Percentiles rank a stretch among this genome's conserved stretches.
These are phyloP conservation scores for Termitomyces sp. DNA, from an alignment of 768 basidiomycete species.

Conservation along the genomic window DNA sequence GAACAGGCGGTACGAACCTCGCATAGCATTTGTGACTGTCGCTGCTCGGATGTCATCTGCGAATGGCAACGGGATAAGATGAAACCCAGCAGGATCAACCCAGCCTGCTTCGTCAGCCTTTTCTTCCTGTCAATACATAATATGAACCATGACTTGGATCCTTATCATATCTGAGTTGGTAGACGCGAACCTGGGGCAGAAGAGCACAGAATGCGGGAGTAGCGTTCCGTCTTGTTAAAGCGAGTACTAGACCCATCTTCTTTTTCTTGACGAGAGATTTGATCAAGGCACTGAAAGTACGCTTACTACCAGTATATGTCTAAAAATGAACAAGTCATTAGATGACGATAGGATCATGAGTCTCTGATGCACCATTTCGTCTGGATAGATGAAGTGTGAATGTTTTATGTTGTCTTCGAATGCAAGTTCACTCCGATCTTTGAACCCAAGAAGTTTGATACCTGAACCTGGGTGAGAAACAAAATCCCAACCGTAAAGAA, in stretches of 20 bases:
- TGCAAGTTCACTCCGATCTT: slow-evolving; percentile 56
- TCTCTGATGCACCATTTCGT: slow-evolving; percentile 62
- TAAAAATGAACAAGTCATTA: slow-evolving; percentile 18
- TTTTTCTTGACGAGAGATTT: slow-evolving; percentile 76
- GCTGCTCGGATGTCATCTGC: slow-evolving; percentile 89
- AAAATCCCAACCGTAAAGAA: not conserved
- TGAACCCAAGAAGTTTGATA: slow-evolving; percentile 92
- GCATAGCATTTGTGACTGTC: slow-evolving; percentile 56
- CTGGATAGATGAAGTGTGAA: slow-evolving; percentile 85
- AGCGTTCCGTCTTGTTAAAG: slow-evolving; percentile 62
- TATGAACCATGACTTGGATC: not conserved
- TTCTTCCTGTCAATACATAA: slow-evolving; percentile 48
- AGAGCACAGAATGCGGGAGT: slow-evolving; percentile 79
- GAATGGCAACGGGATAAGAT: slow-evolving; percentile 89
- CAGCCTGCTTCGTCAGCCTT: slow-evolving; percentile 62
- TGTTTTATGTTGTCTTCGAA: slow-evolving; percentile 94
- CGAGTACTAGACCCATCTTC: slow-evolving; percentile 75
- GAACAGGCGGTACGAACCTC: slow-evolving; percentile 37
- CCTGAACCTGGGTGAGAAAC: slow-evolving; percentile 33
- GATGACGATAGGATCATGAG: not conserved
- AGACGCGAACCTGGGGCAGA: slow-evolving; percentile 66
- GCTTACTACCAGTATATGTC: slow-evolving; percentile 84
- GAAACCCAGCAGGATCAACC: slow-evolving; percentile 85
- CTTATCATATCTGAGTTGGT: not conserved
- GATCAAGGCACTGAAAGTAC: slow-evolving; percentile 85